Conservation (phyloP, 192 early-diverging fungal genomes). For the Coemansia sp. region DNA sequence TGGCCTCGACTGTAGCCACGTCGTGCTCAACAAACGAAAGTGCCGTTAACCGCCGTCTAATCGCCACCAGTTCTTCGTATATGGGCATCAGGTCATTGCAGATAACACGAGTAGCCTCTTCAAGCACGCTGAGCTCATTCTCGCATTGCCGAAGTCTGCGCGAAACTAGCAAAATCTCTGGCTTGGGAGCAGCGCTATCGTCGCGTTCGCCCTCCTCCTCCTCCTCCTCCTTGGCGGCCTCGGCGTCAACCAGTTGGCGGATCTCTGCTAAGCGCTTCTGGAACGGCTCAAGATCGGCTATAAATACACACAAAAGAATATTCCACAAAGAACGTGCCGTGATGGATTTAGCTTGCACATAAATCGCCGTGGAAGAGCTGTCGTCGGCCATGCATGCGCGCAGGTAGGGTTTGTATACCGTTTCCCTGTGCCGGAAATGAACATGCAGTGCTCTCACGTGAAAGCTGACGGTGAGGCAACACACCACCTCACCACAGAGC, state of each 20-base stretch:
- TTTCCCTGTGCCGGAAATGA: constrained; percentile 22
- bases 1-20: constrained; percentile 22
- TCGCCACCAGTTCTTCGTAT: constrained; percentile 68
- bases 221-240: constrained; percentile 33
- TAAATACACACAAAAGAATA: not conserved
- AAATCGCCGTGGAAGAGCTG: not conserved
- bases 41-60: constrained; percentile 61
- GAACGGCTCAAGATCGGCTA: constrained; percentile 65
- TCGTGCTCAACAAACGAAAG: constrained; percentile 43
- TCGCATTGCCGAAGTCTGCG: constrained; percentile 55
- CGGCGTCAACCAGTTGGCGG: constrained; percentile 56
- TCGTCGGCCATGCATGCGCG: not conserved
- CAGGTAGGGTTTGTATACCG: not conserved
- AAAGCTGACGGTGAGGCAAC: not conserved
- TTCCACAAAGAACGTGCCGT: not conserved
- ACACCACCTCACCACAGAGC: not conserved
- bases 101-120: constrained; percentile 62
- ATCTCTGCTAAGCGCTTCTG: constrained; percentile 60
- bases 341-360: not conserved
- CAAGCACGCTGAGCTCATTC: constrained; percentile 45
- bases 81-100: constrained; percentile 71
- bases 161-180: constrained; percentile 44
- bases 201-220: not conserved
- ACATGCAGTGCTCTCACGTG: not conserved
- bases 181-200: constrained; percentile 1